Base-by-base conservation (phyloP, 495 filamentous ascomycete species). In the Lasiosphaeria hispida region DNA sequence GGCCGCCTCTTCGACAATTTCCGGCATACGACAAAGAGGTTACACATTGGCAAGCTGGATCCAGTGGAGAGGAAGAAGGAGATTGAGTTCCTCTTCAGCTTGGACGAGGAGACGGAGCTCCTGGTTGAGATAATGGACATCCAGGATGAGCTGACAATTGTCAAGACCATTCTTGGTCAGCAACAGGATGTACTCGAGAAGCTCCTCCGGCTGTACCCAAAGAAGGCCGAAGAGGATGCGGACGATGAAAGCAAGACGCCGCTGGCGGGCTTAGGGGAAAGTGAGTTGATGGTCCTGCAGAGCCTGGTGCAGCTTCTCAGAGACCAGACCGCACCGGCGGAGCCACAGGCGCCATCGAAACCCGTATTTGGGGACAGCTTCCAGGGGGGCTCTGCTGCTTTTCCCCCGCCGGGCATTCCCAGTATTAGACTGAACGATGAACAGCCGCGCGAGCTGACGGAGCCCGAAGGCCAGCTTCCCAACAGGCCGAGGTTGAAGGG, bases 71-170 rank as follows among this genome's bases (percentile, higher is more conserved):
- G 58, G 1, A 61, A 61, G 35, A 43, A 48, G 15, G 56, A 58
- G 11, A 63, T 57, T 14, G 59, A 62, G 17, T 48, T 53, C 13
- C 54, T 62, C 9, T 62, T 62, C 49, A 53, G 59, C 38, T 42
- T 62, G 18, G 55, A 57, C n/a, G 37, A 62, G 10, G 59, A 62
- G 36, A 62, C 59, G 1, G 59, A 57, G 11, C 15, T 62, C 17
- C 35, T 63, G 11, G 61, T 63, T 8, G 61, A 63, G 52, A 59
- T 63, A 17, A 59, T 63, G 41, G 61, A 63, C 19, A 63, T 63
- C 40, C 61, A 63, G 43, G 61, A 63, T 37, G 61, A 63, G 47
- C 47, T 63, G 17, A 59, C 45, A 17, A 63, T 63, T 23, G 57
- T 63, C 47, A 59, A 63, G 48, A 56, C 50, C 34, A 52, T 63